Conservation (phyloP, 129 eudicot genomes). For the Centaurea solstitialis region DNA sequence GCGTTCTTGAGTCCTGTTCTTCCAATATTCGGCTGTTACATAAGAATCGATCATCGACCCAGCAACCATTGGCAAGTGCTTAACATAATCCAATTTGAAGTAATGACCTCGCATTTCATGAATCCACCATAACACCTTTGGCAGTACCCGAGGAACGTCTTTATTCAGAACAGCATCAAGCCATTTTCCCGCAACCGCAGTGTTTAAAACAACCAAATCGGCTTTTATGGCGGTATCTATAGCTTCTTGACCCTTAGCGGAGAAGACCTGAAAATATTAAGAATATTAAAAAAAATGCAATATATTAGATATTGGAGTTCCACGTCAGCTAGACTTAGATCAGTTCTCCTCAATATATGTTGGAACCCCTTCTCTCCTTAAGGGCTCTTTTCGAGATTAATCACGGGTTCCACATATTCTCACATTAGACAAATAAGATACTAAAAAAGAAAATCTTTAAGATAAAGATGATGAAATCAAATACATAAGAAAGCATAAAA, state of each 20-base stretch:
- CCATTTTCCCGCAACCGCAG: slow-evolving; percentile 95
- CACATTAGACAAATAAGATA: neutral
- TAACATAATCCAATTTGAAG: slow-evolving; percentile 77
- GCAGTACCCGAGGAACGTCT: slow-evolving; percentile 64
- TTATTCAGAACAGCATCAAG: slow-evolving; percentile 71
- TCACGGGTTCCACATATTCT: neutral
- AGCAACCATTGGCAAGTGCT: slow-evolving; percentile 80
- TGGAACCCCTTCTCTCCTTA: neutral
- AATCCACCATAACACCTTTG: slow-evolving; percentile 95
- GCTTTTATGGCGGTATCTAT: slow-evolving; percentile 73
- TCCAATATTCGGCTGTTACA: slow-evolving; percentile 88
- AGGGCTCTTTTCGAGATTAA: neutral
- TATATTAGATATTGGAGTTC: neutral
- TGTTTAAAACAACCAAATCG: slow-evolving; percentile 75
- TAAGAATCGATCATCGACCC: slow-evolving; percentile 94
- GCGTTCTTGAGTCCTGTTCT: slow-evolving; percentile 80
- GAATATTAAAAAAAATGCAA: neutral
- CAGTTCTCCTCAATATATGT: neutral
- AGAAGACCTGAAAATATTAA: slow-evolving; percentile 39
- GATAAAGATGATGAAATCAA: neutral
- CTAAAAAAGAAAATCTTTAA: neutral
- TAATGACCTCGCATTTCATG: slow-evolving; percentile 98
- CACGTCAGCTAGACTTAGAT: neutral
- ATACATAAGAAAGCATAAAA: neutral
- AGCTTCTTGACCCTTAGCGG: slow-evolving; percentile 77